Percentiles rank a stretch among this genome's conserved stretches.
phyloP scores from a whole-genome alignment of 495 filamentous ascomycete genomes.

The Bombardia bombarda region DNA sequence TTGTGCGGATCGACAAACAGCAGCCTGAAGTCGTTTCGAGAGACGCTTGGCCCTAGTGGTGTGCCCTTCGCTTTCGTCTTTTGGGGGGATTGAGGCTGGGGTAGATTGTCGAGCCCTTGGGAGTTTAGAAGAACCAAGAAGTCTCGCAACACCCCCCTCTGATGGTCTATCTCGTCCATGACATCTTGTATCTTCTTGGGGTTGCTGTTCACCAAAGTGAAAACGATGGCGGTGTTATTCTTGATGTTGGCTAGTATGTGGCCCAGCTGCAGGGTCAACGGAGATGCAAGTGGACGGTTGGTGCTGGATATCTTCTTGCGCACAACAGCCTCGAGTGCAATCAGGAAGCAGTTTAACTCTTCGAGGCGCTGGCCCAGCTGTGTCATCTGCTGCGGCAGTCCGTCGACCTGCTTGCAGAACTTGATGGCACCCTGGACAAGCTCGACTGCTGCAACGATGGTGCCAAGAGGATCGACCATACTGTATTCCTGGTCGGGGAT shows the following conservation, averaged over 20 bases:
- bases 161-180: slow-evolving; percentile 18
- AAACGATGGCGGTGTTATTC: slow-evolving; percentile 11
- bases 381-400: slow-evolving; percentile 17
- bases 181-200: slow-evolving; percentile 18
- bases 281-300: not conserved
- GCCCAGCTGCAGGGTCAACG: slow-evolving; percentile 11
- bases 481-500: too few species aligned
- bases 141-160: slow-evolving; percentile 5
- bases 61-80: too few species aligned
- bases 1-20: slow-evolving; percentile 22
- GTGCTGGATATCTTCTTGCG: not conserved
- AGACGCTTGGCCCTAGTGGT: too few species aligned
- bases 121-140: slow-evolving; percentile 12
- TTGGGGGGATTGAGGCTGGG: not conserved
- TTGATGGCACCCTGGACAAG: slow-evolving; percentile 10
- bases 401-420: slow-evolving; percentile 15
- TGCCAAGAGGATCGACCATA: too few species aligned
- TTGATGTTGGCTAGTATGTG: slow-evolving; percentile 10
- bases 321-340: slow-evolving; percentile 8
- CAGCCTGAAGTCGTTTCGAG: slow-evolving; percentile 10
- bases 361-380: slow-evolving; percentile 16
- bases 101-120: not conserved
- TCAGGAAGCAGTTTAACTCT: slow-evolving; percentile 9
- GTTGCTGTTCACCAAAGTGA: slow-evolving; percentile 15
- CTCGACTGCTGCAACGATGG: slow-evolving; percentile 14